Evolutionary conservation across 2,329 filamentous ascomycete genomes (phyloP), one percentile per base, ranked within the genome.

Genomic region (Alternaria brassicicola): DNA sequence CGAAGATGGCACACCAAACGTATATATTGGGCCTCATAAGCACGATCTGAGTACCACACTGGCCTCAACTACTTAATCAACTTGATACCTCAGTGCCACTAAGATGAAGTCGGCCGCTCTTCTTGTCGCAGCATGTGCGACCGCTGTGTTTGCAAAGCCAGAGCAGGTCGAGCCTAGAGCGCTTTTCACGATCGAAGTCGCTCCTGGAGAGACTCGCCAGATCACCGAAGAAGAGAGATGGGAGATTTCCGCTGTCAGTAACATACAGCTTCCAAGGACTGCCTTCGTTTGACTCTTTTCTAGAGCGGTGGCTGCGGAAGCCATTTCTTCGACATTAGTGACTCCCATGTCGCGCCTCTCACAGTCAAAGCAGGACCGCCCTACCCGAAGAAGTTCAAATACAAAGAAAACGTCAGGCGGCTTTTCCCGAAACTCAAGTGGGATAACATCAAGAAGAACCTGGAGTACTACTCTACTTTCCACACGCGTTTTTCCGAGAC

Each of bases 321-420:
- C 7, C 59, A 69, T 33, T 68, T 72, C 64, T 65, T 71, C 50
- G 68, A 72, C 50, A 67, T 71, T 19, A 71, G 68, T 17, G 57
- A 70, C 31, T 64, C 35, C 5, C 35, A 38, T 21, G 55, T 68
- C 13, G 58, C 42, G 0, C 58, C 69, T 6, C 57, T 72, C n/a
- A 45, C 67, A 26, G 35, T 61, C 33, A 59, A 65, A 26, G 61
- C 70, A 36, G 65, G 57, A 55, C 67, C 61, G 13, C 39, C 59
- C n/a, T 67, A 68, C 56, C 55, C 69, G 43, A 55, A 59, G 26
- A 59, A 19, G 35, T 38, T 38, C 17, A 38, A 38, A 12, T 21
- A 38, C 35, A 17, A 21, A 21, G 35, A 13, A 21, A 38, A 38
- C 1, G 35, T 21, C 9, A 38, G 21, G 17, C 35, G 35, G n/a